phyloP scores from a whole-genome alignment of 768 basidiomycete species.

The Suillus plorans region DNA sequence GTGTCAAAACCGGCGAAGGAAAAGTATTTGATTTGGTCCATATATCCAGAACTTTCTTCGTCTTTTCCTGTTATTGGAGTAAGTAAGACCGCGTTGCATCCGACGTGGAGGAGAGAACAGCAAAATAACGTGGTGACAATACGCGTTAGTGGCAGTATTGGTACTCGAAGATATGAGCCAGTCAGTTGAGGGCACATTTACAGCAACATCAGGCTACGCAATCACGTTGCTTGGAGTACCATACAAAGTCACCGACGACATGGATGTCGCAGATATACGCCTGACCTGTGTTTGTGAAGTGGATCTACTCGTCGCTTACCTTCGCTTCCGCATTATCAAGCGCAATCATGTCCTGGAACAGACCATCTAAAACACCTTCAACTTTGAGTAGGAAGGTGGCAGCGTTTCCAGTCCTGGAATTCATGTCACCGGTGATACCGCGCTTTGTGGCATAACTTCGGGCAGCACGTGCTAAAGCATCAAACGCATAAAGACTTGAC shows the following conservation, averaged over 20 bases:
- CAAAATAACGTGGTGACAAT: constrained; percentile 25
- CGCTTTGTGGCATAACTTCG: constrained; percentile 66
- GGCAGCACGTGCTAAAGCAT: constrained; percentile 88
- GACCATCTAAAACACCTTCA: constrained; percentile 85
- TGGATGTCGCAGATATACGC: neutral
- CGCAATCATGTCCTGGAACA: constrained; percentile 81
- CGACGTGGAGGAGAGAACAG: constrained; percentile 20
- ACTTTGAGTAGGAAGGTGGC: constrained; percentile 88
- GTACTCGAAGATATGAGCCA: constrained; percentile 9
- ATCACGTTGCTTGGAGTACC: constrained; percentile 4
- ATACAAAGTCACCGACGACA: constrained; percentile 10
- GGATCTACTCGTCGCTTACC: constrained; percentile 58
- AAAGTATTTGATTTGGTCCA: constrained; percentile 94
- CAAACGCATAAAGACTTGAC: constrained; percentile 89
- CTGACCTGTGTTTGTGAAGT: constrained; percentile 5
- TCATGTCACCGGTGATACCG: constrained; percentile 53
- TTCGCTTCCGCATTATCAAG: constrained; percentile 69
- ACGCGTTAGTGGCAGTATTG: constrained; percentile 20
- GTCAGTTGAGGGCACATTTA: constrained; percentile 6
- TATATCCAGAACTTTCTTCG: constrained; percentile 96
- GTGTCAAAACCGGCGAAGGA: constrained; percentile 69
- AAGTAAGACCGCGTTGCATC: constrained; percentile 44
- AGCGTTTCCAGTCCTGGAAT: constrained; percentile 61
- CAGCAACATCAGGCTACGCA: constrained; percentile 10
- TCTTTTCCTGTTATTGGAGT: constrained; percentile 78